phyloP scores from a whole-genome alignment of 1,284 basidiomycete species.

The Puccinia polysora region DNA sequence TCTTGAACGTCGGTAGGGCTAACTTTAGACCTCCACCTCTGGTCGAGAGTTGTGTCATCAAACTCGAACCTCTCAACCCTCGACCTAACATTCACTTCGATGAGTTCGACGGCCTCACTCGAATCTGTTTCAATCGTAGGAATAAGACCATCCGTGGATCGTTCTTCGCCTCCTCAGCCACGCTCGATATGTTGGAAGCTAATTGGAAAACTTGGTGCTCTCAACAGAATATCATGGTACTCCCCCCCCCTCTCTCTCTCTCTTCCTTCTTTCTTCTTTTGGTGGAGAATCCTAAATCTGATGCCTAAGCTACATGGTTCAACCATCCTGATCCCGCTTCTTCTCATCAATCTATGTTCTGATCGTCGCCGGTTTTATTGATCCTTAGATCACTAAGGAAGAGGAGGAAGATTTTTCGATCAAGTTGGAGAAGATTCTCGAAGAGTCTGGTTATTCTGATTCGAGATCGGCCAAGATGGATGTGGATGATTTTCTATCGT shows the following conservation, averaged over 20 bases:
- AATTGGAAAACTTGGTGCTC: constrained; percentile 95
- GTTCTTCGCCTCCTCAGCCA: constrained; percentile 78
- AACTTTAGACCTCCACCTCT: constrained; percentile 94
- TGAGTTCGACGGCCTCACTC: constrained; percentile 90
- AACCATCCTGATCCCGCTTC: too few relatives aligned
- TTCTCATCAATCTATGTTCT: neutral
- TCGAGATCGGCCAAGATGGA: constrained; percentile 75
- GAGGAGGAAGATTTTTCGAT: constrained; percentile 15
- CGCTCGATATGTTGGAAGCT: constrained; percentile 86
- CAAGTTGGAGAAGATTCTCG: constrained; percentile 71
- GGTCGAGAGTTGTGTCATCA: constrained; percentile 87
- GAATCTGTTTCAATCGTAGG: constrained; percentile 80
- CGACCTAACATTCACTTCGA: constrained; percentile 93
- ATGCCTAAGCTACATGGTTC: neutral
- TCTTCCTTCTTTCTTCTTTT: neutral
- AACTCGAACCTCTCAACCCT: constrained; percentile 86
- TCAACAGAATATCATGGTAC: constrained; percentile 60
- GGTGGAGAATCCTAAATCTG: too few relatives aligned
- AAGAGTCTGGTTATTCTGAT: constrained; percentile 64
- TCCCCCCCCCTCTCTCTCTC: neutral
- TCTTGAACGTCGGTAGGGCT: constrained; percentile 93
- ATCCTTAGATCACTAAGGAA: neutral
- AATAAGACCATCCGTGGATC: constrained; percentile 87
- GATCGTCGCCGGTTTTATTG: neutral
- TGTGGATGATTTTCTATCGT: constrained; percentile 69